Conservation (phyloP, 2,329 filamentous ascomycete genomes). For the Aureobasidium musti region DNA sequence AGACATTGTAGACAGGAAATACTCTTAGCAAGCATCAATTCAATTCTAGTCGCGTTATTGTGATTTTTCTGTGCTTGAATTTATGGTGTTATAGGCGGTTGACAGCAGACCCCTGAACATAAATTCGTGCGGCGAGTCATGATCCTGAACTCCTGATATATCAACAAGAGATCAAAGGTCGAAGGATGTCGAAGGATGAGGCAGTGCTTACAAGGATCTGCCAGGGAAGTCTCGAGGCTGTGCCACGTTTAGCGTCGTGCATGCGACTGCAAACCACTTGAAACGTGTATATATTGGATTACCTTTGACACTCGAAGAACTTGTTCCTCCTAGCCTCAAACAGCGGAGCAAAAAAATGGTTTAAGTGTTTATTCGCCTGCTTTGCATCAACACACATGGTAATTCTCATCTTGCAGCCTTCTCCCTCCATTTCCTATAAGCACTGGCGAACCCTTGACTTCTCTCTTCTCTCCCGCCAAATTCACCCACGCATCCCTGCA, state of each 20-base stretch:
- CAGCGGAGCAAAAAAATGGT: no score
- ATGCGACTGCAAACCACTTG: neutral
- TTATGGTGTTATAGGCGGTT: no score
- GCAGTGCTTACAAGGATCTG: neutral
- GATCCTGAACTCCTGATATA: no score
- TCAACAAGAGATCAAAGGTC: no score
- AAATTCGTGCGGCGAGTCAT: neutral
- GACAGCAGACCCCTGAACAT: no score
- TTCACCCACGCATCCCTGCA: neutral
- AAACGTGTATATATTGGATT: no score
- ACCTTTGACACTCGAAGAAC: no score
- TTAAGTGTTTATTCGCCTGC: conserved; percentile 52
- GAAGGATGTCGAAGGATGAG: conserved; percentile 2
- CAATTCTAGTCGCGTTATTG: no score
- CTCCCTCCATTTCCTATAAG: conserved; percentile 22
- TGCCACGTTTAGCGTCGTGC: neutral
- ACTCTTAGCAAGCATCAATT: no score
- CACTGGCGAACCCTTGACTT: neutral
- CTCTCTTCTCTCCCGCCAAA: neutral
- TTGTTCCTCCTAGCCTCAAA: no score
- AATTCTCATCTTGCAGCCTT: neutral
- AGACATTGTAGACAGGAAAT: neutral
- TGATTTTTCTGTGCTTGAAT: no score
- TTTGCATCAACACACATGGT: no score
- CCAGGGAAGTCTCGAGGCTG: neutral